Conservation (phyloP, 1,284 basidiomycete species). For the Tilletiopsis washingtonensis region DNA sequence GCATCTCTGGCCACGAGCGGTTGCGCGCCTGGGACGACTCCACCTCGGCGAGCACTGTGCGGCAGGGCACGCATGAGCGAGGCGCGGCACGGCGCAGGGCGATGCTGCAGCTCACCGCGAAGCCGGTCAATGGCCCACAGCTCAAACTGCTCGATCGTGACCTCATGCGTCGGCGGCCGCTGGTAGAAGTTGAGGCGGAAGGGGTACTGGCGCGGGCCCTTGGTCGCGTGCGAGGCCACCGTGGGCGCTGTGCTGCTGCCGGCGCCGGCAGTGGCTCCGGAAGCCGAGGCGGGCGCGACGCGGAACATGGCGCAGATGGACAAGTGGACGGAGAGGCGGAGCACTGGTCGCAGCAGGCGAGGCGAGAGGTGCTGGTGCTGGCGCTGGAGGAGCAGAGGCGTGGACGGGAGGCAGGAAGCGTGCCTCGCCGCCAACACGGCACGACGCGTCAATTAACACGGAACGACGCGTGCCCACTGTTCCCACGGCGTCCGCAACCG, state of each 20-base stretch:
- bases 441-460: too few species aligned
- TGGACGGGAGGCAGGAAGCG: too few species aligned
- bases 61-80: background rate
- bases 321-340: too few species aligned
- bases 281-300: background rate
- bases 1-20: conserved; percentile 67
- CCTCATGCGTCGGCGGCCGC: conserved; percentile 73
- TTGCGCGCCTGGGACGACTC: conserved; percentile 85
- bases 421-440: too few species aligned
- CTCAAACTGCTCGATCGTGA: conserved; percentile 95
- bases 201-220: conserved; percentile 21
- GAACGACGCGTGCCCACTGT: too few species aligned
- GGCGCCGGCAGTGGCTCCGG: too few species aligned
- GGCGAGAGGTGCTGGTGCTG: too few species aligned
- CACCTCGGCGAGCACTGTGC: conserved; percentile 75
- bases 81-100: background rate
- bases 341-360: too few species aligned
- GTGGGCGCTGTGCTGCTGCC: too few species aligned
- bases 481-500: too few species aligned
- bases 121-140: conserved; percentile 80
- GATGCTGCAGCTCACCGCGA: conserved; percentile 48
- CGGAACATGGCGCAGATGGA: too few species aligned
- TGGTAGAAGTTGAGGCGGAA: conserved; percentile 57
- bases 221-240: conserved; percentile 6
- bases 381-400: too few species aligned